phyloP scores from a whole-genome alignment of 768 basidiomycete genomes.

The Phlebiopsis gigantea region DNA sequence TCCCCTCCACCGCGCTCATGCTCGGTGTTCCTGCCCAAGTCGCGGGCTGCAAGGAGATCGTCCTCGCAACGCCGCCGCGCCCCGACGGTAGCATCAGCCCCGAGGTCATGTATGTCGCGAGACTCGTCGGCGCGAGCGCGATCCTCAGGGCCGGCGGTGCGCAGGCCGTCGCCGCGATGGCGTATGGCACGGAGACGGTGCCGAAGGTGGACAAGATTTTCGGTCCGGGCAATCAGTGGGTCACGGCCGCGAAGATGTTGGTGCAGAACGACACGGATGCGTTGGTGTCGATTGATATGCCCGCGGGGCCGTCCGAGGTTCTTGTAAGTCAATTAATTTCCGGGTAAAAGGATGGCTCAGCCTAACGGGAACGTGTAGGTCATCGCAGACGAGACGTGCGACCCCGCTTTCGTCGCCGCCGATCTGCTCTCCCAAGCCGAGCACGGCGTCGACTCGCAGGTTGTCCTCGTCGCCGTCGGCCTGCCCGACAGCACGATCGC shows the following conservation, averaged over 20 bases:
- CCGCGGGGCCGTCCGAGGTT: slow-evolving; percentile 96
- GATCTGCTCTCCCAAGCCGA: slow-evolving; percentile 97
- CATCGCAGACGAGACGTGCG: slow-evolving; percentile 83
- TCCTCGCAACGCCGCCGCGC: slow-evolving; percentile 94
- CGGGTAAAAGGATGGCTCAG: slow-evolving; percentile 13
- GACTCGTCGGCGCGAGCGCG: slow-evolving; percentile 83
- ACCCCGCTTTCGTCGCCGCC: slow-evolving; percentile 90
- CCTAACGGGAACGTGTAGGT: slow-evolving; percentile 48
- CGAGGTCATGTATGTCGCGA: slow-evolving; percentile 96
- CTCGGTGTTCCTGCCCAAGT: slow-evolving; percentile 97
- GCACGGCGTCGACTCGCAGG: slow-evolving; percentile 97
- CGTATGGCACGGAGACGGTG: slow-evolving; percentile 92
- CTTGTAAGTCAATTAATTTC: slow-evolving; percentile 53
- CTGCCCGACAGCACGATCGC: slow-evolving; percentile 57
- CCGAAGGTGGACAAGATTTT: slow-evolving; percentile 99
- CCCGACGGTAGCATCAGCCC: slow-evolving; percentile 90
- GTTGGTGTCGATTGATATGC: slow-evolving; percentile 97
- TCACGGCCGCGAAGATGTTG: slow-evolving; percentile 98
- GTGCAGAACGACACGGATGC: slow-evolving; percentile 99
- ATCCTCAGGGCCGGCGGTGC: slow-evolving; percentile 95
- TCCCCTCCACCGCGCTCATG: slow-evolving; percentile 97
- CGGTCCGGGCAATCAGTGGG: slow-evolving; percentile 99
- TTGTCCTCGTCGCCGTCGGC: slow-evolving; percentile 82
- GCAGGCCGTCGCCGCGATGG: slow-evolving; percentile 93
- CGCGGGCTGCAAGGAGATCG: slow-evolving; percentile 87